Evolutionary conservation across 2,329 filamentous ascomycete genomes (phyloP).

Genomic region (Berkeleyomyces basicola): DNA sequence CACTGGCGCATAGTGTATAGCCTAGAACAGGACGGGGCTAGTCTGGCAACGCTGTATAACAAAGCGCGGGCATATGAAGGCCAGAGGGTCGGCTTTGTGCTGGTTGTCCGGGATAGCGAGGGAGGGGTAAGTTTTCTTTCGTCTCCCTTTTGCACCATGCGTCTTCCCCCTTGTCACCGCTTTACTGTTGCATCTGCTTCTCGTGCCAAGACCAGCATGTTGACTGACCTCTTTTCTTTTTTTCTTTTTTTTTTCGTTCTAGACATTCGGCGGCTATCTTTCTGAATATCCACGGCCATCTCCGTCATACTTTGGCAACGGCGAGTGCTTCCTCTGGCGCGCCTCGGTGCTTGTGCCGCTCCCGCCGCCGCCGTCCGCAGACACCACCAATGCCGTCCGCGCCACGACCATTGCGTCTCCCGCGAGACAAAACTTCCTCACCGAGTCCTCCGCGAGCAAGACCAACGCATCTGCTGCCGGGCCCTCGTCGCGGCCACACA

Average conservation of each 20-base stretch:
- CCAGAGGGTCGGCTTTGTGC: constrained; percentile 68
- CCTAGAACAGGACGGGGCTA: constrained; percentile 80
- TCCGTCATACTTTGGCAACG: constrained; percentile 82
- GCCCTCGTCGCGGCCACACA: constrained; percentile 16
- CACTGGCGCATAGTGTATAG: constrained; percentile 79
- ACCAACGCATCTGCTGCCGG: background rate
- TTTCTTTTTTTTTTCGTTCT: background rate
- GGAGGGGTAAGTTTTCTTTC: constrained; percentile 45
- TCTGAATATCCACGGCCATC: constrained; percentile 72
- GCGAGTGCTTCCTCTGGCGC: constrained; percentile 69
- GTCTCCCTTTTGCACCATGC: background rate
- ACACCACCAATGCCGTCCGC: constrained; percentile 31
- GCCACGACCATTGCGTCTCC: constrained; percentile 25
- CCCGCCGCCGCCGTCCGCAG: constrained; percentile 33
- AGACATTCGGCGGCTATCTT: constrained; percentile 85
- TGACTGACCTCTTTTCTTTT: background rate
- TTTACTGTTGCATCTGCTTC: too few species aligned
- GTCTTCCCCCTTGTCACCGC: too few species aligned
- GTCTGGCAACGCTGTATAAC: constrained; percentile 70
- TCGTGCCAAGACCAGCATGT: too few species aligned
- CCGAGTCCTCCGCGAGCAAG: constrained; percentile 16
- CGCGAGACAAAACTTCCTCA: constrained; percentile 15
- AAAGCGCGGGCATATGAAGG: constrained; percentile 51
- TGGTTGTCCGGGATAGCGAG: constrained; percentile 65
- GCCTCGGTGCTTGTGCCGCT: constrained; percentile 41